These are phyloP conservation scores for Tulasnella sp. DNA, from an alignment of 768 basidiomycete species.

Conservation along the genomic window DNA sequence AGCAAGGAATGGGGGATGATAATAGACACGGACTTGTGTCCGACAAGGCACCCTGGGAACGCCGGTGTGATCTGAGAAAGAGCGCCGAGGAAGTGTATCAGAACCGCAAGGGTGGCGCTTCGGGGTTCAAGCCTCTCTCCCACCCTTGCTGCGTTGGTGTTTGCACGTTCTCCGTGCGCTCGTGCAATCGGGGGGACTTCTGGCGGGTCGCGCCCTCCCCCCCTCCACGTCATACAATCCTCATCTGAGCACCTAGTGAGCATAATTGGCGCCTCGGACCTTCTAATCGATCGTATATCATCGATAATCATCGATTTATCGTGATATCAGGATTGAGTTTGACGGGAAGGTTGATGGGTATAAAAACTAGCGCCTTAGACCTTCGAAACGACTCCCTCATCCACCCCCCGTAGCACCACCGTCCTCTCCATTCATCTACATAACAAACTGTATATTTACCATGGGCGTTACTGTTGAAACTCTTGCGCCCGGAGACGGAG, in stretches of 20 bases:
- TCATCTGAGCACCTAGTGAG: no score
- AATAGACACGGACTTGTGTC: not conserved
- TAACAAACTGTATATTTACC: not conserved
- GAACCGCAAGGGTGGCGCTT: not conserved
- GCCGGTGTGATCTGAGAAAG: not conserved
- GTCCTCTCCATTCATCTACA: not conserved
- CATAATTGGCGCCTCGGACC: no score
- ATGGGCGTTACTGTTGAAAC: constrained; percentile 12
- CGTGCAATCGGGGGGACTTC: no score
- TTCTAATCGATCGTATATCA: not conserved
- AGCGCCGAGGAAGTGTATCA: not conserved
- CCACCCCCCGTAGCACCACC: not conserved
- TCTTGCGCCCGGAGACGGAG: not conserved
- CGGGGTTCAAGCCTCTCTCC: not conserved
- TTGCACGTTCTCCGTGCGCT: no score
- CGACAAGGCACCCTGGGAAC: not conserved
- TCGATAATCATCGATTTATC: not conserved
- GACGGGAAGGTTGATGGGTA: not conserved
- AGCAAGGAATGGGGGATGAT: not conserved
- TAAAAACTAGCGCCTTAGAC: not conserved
- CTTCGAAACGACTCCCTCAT: not conserved
- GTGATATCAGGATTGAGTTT: not conserved
- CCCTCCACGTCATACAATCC: no score
- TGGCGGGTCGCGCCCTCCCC: no score
- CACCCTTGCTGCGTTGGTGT: no score